phyloP scores from a whole-genome alignment of 306 rosid species.

The Benincasa hispida region DNA sequence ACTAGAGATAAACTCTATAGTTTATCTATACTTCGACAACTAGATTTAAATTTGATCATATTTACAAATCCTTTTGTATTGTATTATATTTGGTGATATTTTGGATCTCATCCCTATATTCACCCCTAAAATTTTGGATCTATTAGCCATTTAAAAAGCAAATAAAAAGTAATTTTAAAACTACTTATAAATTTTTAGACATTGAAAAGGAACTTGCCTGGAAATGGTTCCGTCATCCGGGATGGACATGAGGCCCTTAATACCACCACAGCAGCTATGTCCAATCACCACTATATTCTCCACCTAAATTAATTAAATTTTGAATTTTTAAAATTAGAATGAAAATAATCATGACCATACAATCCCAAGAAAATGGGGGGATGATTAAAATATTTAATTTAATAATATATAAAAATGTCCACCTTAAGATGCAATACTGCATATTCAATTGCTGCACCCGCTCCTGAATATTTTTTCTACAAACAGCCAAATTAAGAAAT shows the following conservation, averaged over 20 bases:
- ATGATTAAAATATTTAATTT: background rate
- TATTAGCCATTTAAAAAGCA: no score
- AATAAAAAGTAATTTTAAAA: no score
- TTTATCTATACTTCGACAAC: no score
- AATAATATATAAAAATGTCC: background rate
- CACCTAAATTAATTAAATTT: slow-evolving; percentile 36
- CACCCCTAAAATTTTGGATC: no score
- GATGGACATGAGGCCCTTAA: slow-evolving; percentile 93
- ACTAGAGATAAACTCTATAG: no score
- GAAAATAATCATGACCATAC: background rate
- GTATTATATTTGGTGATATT: no score
- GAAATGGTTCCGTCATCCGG: slow-evolving; percentile 75
- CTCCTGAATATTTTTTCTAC: slow-evolving; percentile 75
- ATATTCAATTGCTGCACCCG: slow-evolving; percentile 97
- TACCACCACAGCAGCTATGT: slow-evolving; percentile 95
- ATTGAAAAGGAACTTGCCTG: slow-evolving; percentile 33
- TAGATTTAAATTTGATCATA: no score
- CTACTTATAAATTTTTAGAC: no score
- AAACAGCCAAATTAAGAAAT: background rate
- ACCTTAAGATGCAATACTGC: slow-evolving; percentile 81
- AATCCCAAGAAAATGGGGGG: background rate
- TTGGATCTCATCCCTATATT: no score
- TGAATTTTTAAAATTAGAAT: no score
- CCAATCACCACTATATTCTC: slow-evolving; percentile 88
- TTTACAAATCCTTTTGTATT: no score